These are phyloP conservation scores for Pythium oligandrum DNA, from an alignment of 352 stramenopile species.

Conservation along the genomic window DNA sequence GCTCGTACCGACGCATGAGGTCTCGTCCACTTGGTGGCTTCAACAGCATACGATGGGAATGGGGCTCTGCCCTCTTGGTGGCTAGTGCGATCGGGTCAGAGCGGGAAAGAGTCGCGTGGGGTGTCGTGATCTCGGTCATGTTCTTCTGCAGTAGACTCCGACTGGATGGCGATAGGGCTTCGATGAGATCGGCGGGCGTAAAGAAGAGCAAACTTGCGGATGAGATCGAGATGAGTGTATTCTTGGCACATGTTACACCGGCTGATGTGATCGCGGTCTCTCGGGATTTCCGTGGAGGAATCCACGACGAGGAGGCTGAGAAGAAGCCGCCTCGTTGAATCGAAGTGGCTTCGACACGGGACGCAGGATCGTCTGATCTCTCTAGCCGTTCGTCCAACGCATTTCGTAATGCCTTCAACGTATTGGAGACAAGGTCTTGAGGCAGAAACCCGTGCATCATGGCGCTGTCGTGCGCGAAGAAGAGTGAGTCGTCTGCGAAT, in stretches of 20 bases:
- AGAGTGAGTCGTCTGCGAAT: conserved; percentile 33
- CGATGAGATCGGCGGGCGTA: conserved; percentile 28
- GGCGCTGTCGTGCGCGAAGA: conserved; percentile 39
- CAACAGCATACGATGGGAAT: conserved; percentile 5
- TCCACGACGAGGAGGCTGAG: conserved; percentile 48
- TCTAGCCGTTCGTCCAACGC: too few relatives aligned
- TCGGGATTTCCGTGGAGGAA: conserved; percentile 30
- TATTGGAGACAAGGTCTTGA: conserved; percentile 23
- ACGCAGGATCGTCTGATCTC: too few relatives aligned
- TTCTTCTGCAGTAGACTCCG: conserved; percentile 35
- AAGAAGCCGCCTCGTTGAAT: conserved; percentile 37
- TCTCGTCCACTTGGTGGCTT: conserved; percentile 11
- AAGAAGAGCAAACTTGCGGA: conserved; percentile 54
- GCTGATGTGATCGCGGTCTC: conserved; percentile 15
- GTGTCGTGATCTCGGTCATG: conserved; percentile 8
- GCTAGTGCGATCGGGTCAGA: too few relatives aligned
- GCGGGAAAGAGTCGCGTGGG: too few relatives aligned
- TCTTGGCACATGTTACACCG: conserved; percentile 36
- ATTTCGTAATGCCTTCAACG: too few relatives aligned
- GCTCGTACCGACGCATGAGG: conserved; percentile 7
- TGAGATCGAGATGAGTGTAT: conserved; percentile 28
- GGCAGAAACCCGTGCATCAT: conserved; percentile 52
- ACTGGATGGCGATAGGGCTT: conserved; percentile 29
- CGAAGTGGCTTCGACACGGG: conserved; percentile 1
- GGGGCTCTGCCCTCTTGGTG: too few relatives aligned